Conservation (phyloP, 2,329 filamentous ascomycete genomes). For the Hymenoscyphus fraxineus region DNA sequence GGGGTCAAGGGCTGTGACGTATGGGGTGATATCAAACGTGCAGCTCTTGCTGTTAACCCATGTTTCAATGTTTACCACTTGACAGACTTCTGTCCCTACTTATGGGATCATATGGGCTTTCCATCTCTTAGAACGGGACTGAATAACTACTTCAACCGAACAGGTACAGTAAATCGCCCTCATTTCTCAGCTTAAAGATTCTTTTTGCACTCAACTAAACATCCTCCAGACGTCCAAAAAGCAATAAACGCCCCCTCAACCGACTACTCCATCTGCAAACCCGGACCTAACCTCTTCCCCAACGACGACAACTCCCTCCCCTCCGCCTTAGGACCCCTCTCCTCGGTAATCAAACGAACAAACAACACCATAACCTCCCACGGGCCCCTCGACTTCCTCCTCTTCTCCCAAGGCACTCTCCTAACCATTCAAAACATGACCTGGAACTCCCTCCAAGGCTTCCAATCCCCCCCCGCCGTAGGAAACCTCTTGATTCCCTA, state of each 20-base stretch:
- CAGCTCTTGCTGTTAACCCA: slow-evolving; percentile 49
- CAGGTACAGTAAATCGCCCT: slow-evolving; percentile 18
- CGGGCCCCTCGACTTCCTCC: slow-evolving; percentile 58
- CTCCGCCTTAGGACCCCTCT: slow-evolving; percentile 50
- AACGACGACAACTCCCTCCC: slow-evolving; percentile 45
- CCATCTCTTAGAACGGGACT: slow-evolving; percentile 51
- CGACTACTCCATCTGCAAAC: slow-evolving; percentile 51
- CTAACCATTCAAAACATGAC: slow-evolving; percentile 70
- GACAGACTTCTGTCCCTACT: slow-evolving; percentile 42
- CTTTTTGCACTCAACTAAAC: neutral
- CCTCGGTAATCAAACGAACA: slow-evolving; percentile 57
- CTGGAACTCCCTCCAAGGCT: slow-evolving; percentile 62
- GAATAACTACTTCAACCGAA: slow-evolving; percentile 58
- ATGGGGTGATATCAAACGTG: slow-evolving; percentile 42
- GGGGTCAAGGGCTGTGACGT: slow-evolving; percentile 24
- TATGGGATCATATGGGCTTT: slow-evolving; percentile 31
- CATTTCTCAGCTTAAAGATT: neutral
- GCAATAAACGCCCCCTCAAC: slow-evolving; percentile 54
- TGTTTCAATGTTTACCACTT: slow-evolving; percentile 65
- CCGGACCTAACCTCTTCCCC: slow-evolving; percentile 43
- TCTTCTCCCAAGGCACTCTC: slow-evolving; percentile 60
- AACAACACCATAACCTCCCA: slow-evolving; percentile 60
- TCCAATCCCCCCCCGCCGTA: slow-evolving; percentile 40
- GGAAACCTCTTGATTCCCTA: slow-evolving; percentile 32
- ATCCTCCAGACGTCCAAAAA: slow-evolving; percentile 48